Conservation (phyloP, 2,329 filamentous ascomycete species). For the Lachnellula cervina region DNA sequence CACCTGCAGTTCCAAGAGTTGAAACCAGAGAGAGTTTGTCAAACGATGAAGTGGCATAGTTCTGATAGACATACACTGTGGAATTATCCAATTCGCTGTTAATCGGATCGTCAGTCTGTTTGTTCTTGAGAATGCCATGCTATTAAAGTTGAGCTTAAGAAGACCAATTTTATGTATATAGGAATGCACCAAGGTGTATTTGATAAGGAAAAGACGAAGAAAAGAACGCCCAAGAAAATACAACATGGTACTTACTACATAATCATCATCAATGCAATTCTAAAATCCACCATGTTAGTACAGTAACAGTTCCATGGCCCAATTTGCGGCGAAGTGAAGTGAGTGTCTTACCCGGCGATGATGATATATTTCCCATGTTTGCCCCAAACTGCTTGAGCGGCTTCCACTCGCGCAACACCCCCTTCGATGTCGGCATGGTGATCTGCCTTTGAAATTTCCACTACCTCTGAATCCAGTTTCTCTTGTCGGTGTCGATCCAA, state of each 20-base stretch:
- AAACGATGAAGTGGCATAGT: slow-evolving; percentile 33
- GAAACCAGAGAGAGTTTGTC: slow-evolving; percentile 29
- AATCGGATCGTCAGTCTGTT: not conserved
- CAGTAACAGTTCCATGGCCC: not conserved
- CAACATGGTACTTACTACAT: slow-evolving; percentile 10
- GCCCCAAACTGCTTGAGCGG: slow-evolving; percentile 25
- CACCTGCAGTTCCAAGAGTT: slow-evolving; percentile 28
- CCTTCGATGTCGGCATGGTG: slow-evolving; percentile 2
- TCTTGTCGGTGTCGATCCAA: no score
- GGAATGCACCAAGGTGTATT: no score
- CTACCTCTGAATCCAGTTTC: no score
- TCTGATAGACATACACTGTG: slow-evolving; percentile 29
- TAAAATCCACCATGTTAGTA: slow-evolving; percentile 1
- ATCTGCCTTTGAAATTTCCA: no score
- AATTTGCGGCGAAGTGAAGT: not conserved
- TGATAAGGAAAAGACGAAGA: slow-evolving; percentile 3
- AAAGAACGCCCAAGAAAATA: not conserved
- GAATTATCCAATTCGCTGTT: slow-evolving; percentile 29
- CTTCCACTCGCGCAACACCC: slow-evolving; percentile 23
- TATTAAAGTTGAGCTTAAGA: not conserved
- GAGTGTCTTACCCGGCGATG: slow-evolving; percentile 17
- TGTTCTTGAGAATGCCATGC: not conserved
- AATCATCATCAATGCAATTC: slow-evolving; percentile 27
- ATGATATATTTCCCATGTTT: slow-evolving; percentile 19
- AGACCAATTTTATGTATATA: not conserved